These are phyloP conservation scores for Phytophthora fragariaefolia DNA, from an alignment of 352 stramenopile genomes.

Conservation along the genomic window DNA sequence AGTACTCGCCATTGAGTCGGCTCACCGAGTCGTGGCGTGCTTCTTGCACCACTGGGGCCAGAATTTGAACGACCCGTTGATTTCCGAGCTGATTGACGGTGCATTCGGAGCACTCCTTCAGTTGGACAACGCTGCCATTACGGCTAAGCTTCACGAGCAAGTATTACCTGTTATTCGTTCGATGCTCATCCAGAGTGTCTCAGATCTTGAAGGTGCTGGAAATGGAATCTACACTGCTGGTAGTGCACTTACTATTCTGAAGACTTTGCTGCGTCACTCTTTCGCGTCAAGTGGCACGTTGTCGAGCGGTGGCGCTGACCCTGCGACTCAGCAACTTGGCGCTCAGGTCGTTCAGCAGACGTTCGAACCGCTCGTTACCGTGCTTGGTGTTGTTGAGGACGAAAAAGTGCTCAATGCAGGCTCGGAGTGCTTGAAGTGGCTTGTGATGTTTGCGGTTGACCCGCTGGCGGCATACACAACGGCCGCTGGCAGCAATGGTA, in stretches of 20 bases:
- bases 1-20: conserved; percentile 41
- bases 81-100: conserved; percentile 74
- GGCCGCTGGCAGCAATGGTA: conserved; percentile 46
- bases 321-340: conserved; percentile 54
- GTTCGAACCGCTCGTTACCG: conserved; percentile 73
- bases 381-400: conserved; percentile 70
- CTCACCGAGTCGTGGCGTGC: conserved; percentile 55
- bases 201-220: conserved; percentile 54
- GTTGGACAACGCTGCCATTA: conserved; percentile 65
- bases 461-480: conserved; percentile 59
- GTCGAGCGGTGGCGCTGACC: conserved; percentile 33
- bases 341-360: conserved; percentile 72
- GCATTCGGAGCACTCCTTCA: conserved; percentile 73
- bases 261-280: conserved; percentile 76
- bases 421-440: conserved; percentile 84
- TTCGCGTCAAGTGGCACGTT: conserved; percentile 51
- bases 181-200: conserved; percentile 64
- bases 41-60: conserved; percentile 76
- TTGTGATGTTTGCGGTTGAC: conserved; percentile 82
- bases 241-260: conserved; percentile 74
- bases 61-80: conserved; percentile 79
- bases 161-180: conserved; percentile 63
- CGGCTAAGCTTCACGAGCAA: conserved; percentile 65
- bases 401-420: conserved; percentile 80
- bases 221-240: conserved; percentile 67